A percentile compares a stretch with the other conserved stretches of the same genome.
Evolutionary conservation across 306 rosid genomes (phyloP).

Genomic region (Prunus mongolica): DNA sequence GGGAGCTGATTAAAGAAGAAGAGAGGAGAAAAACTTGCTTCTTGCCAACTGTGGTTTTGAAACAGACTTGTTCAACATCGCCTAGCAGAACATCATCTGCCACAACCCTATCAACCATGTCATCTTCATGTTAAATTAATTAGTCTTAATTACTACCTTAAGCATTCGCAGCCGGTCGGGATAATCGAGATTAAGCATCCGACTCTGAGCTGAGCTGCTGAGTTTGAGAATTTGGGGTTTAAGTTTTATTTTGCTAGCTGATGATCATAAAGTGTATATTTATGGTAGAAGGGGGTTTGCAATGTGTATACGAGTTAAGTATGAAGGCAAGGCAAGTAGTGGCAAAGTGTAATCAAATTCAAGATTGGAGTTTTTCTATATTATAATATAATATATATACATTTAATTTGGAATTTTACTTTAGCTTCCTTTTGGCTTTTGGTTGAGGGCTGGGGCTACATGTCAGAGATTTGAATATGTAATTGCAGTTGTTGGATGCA

Average conservation of each 20-base stretch:
- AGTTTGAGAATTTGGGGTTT: not conserved
- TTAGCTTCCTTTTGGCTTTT: not conserved
- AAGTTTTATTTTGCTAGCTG: not conserved
- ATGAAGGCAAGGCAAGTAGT: not conserved
- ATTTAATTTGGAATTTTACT: not conserved
- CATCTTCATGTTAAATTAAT: constrained; percentile 40
- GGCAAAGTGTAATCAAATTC: not conserved
- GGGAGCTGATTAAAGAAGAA: constrained; percentile 64
- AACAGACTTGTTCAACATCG: constrained; percentile 58
- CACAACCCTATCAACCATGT: constrained; percentile 63
- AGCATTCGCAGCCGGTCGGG: constrained; percentile 56
- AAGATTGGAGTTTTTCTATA: not conserved
- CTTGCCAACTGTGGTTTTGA: constrained; percentile 61
- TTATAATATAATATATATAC: too few relatives aligned
- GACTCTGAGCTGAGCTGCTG: constrained; percentile 49
- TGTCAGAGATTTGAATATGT: not conserved
- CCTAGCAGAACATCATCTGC: constrained; percentile 82
- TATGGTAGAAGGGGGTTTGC: constrained; percentile 2
- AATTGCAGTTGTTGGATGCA: too few relatives aligned
- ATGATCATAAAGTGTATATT: not conserved
- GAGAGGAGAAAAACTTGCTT: constrained; percentile 72
- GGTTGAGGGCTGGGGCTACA: not conserved
- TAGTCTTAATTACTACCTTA: not conserved
- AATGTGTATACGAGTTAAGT: constrained; percentile 1
- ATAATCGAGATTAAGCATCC: constrained; percentile 19